Base-by-base conservation (phyloP, 2,329 filamentous ascomycete genomes). In the Penicillium janthinellum region DNA sequence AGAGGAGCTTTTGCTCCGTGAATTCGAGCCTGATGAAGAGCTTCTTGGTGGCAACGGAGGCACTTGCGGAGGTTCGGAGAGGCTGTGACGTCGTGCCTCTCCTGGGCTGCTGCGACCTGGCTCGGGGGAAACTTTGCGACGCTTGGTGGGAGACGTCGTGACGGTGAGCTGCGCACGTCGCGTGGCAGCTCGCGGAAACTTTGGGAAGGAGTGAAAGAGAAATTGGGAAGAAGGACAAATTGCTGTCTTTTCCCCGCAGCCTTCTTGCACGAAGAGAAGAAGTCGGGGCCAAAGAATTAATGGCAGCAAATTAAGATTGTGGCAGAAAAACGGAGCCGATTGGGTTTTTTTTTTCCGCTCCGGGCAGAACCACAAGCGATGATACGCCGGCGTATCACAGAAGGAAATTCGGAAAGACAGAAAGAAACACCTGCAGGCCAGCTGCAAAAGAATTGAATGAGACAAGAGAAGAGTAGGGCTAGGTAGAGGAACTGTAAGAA, bases 141-240 rank as follows among this genome's bases (percentile, higher is more conserved):
- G 78, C 77, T 81, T 81, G 71, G 75, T 74, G 71, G 78, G 77
- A 79, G 79, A 78, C 79, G 79, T 81, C 69, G 75, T 81, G 78
- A 77, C 75, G 67, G 72, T 72, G 77, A 79, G 77, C 77, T 78
- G 77, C 73, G 71, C 75, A 77, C 75, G 67, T 68, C 64, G 64
- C 64, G 76, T 75, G 75, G 75, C 77, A 79, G 77, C 77, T 79
- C 77, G 69, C 65, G 68, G 67, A 63, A 70, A 67, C 64, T 22
- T 56, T 38, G 38, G 44, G 47, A 59, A 55, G 31, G 49, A 41
- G 54, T 44, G 38, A 55, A 47, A 55, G 41, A 47, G 38, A 22
- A 25, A 14, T 51, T 35, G 22, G 39, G 12, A 38, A 38, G 51
- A 37, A 37, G 10, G 35, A 52, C 37, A 52, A 28, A 38, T 39